Evolutionary conservation across 192 early-diverging fungal genomes (phyloP), one percentile per base, ranked within the genome.

Genomic region (Spinellus fusiger): DNA sequence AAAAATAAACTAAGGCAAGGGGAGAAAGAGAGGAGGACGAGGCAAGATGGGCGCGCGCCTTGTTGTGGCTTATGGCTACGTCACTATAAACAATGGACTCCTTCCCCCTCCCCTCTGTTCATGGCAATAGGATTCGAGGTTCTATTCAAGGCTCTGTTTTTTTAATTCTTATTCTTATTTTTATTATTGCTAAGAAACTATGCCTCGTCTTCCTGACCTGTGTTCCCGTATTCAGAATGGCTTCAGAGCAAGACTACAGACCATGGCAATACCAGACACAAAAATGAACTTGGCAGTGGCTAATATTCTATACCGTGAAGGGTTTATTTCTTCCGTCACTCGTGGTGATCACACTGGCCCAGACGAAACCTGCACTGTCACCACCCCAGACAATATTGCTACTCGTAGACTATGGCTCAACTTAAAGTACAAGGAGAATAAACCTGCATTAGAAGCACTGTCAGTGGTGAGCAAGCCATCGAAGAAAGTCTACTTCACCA

Each of bases 211-310:
- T 55, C 82, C 87, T 73, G 89, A 94, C 75, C 80, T 94, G 26
- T 93, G 88, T 65, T 87, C 92, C 18, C 86, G 91, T 63, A 81
- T 98, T 48, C 89, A 92, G 65, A 98, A 98, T 77, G 86, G 89
- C 40, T 96, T 93, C 73, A 80, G 84, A 15, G 89, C 86, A n/a
- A 80, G 85, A 12, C 73, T 93, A 22, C 85, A 84, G 49, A 77
- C 80, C 25, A 93, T 94, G 56, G 90, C 91, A 27, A 85, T 98
- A 38, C 94, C 94, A 6, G 84, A 93, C 64, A 87, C 88, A 35
- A 93, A 92, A 46, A 84, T 89, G 74, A 96, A 96, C 78, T 69
- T 86, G 8, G 82, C 91, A 2, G 87, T 98, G 8, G 75, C 81
- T 53, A 86, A 86, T 16, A 90, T 97, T 38, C 86, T 98, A 23